phyloP scores from a whole-genome alignment of 805 yeast genomes.

The Starmerella scarabaei region DNA sequence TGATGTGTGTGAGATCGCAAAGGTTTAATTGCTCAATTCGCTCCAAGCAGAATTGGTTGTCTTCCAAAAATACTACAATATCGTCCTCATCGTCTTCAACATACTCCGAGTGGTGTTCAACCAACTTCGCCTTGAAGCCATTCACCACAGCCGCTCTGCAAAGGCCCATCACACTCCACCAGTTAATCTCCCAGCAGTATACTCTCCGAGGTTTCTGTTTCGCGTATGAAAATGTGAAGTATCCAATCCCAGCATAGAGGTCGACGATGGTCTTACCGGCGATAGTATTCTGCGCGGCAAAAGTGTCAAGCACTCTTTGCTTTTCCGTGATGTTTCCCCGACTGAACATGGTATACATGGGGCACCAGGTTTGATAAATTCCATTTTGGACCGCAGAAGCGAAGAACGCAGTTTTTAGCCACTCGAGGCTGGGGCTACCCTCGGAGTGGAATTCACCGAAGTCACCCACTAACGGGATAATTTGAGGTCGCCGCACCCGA shows the following conservation, averaged over 20 bases:
- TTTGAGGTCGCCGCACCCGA: conserved; percentile 50
- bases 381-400: conserved; percentile 60
- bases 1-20: conserved; percentile 42
- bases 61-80: conserved; percentile 48
- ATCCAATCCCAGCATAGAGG: conserved; percentile 75
- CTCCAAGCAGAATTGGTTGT: conserved; percentile 39
- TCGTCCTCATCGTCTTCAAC: conserved; percentile 21
- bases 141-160: conserved; percentile 41
- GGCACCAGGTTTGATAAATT: conserved; percentile 71
- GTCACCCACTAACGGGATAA: conserved; percentile 50
- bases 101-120: conserved; percentile 29
- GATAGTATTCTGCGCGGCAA: conserved; percentile 21
- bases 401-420: conserved; percentile 53
- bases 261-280: conserved; percentile 42
- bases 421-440: conserved; percentile 31
- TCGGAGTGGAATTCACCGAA: conserved; percentile 35
- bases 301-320: conserved; percentile 39
- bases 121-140: conserved; percentile 29
- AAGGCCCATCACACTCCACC: conserved; percentile 71
- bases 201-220: conserved; percentile 39
- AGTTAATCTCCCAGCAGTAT: conserved; percentile 72
- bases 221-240: conserved; percentile 60
- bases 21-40: conserved; percentile 27
- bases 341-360: conserved; percentile 73
- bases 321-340: conserved; percentile 79